A percentile compares a stretch with the other conserved stretches of the same genome.
Evolutionary conservation across 2,329 filamentous ascomycete genomes (phyloP).

Genomic region (Nigrograna mackinnonii): DNA sequence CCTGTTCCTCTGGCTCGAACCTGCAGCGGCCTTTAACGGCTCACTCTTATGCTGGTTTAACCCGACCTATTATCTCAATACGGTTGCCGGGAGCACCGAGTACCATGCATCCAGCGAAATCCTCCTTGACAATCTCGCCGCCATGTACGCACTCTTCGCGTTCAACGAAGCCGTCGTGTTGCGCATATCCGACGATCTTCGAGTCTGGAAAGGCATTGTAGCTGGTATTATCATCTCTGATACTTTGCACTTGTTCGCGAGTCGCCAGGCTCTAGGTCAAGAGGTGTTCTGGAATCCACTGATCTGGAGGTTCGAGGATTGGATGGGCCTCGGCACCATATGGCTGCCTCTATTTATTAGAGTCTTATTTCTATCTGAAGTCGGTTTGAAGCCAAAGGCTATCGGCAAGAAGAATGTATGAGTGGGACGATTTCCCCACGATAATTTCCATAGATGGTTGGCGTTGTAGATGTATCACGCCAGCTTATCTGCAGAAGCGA

Average conservation of each 20-base stretch:
- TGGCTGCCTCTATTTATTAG: too few species aligned
- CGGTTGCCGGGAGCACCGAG: conserved; percentile 58
- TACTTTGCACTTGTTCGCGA: conserved; percentile 66
- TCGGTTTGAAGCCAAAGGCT: too few species aligned
- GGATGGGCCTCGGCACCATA: too few species aligned
- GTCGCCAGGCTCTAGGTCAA: conserved; percentile 35
- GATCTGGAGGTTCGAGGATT: conserved; percentile 42
- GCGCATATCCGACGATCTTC: conserved; percentile 66
- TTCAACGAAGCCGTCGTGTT: conserved; percentile 77
- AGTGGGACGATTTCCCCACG: too few species aligned
- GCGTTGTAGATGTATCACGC: too few species aligned
- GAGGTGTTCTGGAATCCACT: conserved; percentile 21
- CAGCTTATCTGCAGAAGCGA: too few species aligned
- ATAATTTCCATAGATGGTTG: too few species aligned
- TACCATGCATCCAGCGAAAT: conserved; percentile 43
- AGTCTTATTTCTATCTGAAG: too few species aligned
- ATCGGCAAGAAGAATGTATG: too few species aligned
- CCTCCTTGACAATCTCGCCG: conserved; percentile 74
- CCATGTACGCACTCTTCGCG: conserved; percentile 76
- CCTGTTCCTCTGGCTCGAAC: conserved; percentile 77
- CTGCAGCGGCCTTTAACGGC: conserved; percentile 56
- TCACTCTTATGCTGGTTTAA: conserved; percentile 55
- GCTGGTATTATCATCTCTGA: conserved; percentile 73
- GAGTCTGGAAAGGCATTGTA: conserved; percentile 71
- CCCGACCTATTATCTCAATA: conserved; percentile 62